Percentiles rank a stretch among this genome's conserved stretches.
phyloP scores from a whole-genome alignment of 176 grass and related monocot genomes.

The Rhynchospora breviuscula region DNA sequence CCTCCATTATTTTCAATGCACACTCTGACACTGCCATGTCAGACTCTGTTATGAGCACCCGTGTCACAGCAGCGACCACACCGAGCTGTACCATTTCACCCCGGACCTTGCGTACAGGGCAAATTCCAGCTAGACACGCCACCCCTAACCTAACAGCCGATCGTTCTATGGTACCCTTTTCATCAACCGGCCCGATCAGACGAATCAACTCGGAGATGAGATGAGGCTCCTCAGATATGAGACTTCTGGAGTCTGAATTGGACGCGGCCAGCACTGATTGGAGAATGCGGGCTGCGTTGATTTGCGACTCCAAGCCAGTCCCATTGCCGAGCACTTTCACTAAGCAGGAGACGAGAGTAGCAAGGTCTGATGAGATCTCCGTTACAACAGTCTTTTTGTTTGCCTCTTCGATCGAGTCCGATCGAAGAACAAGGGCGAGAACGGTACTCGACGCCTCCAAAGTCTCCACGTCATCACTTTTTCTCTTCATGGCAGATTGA shows the following conservation, averaged over 20 bases:
- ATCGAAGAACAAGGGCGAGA: conserved; percentile 38
- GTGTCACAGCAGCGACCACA: conserved; percentile 34
- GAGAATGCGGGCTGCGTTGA: conserved; percentile 46
- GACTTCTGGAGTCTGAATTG: neutral
- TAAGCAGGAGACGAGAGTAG: conserved; percentile 33
- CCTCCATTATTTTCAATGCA: conserved; percentile 50
- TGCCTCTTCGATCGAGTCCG: conserved; percentile 45
- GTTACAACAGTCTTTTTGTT: conserved; percentile 51
- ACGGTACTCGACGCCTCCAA: conserved; percentile 41
- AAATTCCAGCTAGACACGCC: conserved; percentile 37
- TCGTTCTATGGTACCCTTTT: conserved; percentile 38
- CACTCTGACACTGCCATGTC: conserved; percentile 15
- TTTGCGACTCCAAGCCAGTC: conserved; percentile 37
- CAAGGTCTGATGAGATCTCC: conserved; percentile 31
- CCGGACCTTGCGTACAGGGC: conserved; percentile 24
- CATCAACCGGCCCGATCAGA: conserved; percentile 44
- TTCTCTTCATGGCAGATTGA: conserved; percentile 38
- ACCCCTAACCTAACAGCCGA: conserved; percentile 41
- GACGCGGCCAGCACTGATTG: conserved; percentile 38
- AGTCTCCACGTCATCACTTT: neutral
- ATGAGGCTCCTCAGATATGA: conserved; percentile 32
- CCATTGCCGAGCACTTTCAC: conserved; percentile 35
- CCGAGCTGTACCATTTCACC: conserved; percentile 45
- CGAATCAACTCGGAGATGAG: conserved; percentile 55
- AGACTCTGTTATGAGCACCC: conserved; percentile 30